Evolutionary conservation across 768 basidiomycete species (phyloP).

Genomic region (Dacryopinax primogenitus): DNA sequence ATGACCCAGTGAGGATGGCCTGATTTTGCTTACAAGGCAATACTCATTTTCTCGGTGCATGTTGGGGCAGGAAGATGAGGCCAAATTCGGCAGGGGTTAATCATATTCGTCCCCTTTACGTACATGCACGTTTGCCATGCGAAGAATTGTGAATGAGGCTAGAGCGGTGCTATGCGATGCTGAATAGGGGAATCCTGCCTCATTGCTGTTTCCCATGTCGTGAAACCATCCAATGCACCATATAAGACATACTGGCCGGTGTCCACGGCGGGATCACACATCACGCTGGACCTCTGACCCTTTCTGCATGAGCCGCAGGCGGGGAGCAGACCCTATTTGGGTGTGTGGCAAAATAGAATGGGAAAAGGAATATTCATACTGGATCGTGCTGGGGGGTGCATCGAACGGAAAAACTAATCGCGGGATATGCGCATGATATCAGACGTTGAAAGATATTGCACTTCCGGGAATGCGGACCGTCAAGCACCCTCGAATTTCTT

Average conservation of each 20-base stretch:
- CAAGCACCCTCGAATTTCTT: neutral
- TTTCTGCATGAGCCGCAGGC: slow-evolving; percentile 6
- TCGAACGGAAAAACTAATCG: neutral
- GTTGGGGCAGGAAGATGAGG: neutral
- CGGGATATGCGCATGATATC: neutral
- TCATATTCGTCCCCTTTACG: neutral
- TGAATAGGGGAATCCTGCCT: neutral
- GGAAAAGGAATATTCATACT: neutral
- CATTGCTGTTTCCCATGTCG: neutral
- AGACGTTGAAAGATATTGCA: neutral
- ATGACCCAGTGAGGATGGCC: too few relatives aligned
- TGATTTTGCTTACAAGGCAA: too few relatives aligned
- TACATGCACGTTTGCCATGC: neutral
- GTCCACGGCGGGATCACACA: neutral
- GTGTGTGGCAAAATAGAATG: neutral
- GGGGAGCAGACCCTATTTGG: neutral
- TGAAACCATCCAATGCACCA: neutral
- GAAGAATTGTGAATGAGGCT: neutral
- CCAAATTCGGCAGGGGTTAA: neutral
- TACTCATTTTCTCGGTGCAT: neutral
- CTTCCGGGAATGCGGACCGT: neutral
- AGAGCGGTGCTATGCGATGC: neutral
- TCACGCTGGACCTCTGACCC: neutral
- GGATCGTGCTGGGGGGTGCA: neutral
- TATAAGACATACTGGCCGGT: neutral